phyloP scores from a whole-genome alignment of 257 asterid species.

The Solanum dulcamara region DNA sequence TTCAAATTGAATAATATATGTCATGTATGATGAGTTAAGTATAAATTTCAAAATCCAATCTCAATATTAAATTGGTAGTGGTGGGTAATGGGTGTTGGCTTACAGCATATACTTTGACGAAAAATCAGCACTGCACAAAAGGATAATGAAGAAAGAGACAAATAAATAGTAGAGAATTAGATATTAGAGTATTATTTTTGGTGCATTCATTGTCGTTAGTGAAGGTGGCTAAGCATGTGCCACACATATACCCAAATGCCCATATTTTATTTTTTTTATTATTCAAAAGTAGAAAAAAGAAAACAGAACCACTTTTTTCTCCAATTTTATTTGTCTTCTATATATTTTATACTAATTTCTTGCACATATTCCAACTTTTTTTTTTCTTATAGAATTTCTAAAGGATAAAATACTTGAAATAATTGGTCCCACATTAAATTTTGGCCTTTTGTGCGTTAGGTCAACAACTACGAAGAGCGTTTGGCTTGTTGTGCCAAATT shows the following conservation, averaged over 20 bases:
- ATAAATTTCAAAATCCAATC: neutral
- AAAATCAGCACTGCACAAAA: neutral
- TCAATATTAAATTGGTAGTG: neutral
- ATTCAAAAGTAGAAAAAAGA: neutral
- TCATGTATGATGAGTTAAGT: neutral
- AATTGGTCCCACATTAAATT: slow-evolving; percentile 3
- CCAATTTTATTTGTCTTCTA: neutral
- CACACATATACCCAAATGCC: slow-evolving; percentile 21
- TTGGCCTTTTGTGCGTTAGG: slow-evolving; percentile 43
- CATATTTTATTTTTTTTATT: neutral
- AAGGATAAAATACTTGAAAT: neutral
- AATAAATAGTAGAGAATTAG: neutral
- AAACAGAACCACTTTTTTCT: neutral
- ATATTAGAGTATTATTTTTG: slow-evolving; percentile 12
- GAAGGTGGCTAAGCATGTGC: slow-evolving; percentile 62
- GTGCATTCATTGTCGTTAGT: slow-evolving; percentile 38
- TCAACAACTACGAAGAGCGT: slow-evolving; percentile 52
- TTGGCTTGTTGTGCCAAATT: slow-evolving; percentile 38
- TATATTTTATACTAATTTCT: neutral
- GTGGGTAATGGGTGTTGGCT: neutral
- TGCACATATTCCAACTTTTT: neutral
- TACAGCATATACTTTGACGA: neutral
- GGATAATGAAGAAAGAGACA: neutral
- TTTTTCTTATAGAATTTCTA: neutral
- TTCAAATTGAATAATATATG: neutral